A percentile compares a stretch with the other conserved stretches of the same genome.
Conservation (phyloP, 2,329 filamentous ascomycete species). For the Aspergillus jensenii region DNA sequence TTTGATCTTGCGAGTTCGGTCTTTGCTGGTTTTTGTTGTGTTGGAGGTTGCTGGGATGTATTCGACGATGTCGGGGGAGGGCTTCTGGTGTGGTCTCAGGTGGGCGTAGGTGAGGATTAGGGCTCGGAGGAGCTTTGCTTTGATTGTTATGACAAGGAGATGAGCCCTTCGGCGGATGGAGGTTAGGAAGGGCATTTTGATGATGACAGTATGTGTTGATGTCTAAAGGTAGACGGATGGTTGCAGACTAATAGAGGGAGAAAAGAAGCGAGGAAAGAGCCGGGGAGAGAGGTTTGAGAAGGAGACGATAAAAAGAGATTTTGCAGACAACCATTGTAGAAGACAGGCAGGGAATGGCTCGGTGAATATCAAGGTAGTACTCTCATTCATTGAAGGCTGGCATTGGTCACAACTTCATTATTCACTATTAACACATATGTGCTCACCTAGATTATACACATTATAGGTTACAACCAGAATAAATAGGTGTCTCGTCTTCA, state of each 20-base stretch:
- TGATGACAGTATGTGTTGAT: not conserved
- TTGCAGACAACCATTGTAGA: not conserved
- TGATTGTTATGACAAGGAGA: not conserved
- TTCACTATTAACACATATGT: not conserved
- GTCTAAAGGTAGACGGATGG: too few species aligned
- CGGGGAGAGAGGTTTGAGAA: not conserved
- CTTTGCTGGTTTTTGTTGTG: slow-evolving; percentile 15
- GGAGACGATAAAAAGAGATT: not conserved
- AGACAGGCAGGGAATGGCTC: not conserved
- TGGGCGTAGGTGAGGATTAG: not conserved
- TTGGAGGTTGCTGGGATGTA: slow-evolving; percentile 18
- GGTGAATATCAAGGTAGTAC: not conserved
- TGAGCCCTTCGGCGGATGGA: not conserved
- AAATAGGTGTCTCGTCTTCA: too few species aligned
- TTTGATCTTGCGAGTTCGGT: slow-evolving; percentile 21
- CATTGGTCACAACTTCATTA: not conserved
- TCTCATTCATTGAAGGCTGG: not conserved
- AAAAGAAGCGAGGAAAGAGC: not conserved
- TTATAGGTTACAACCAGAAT: too few species aligned
- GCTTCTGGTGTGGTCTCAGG: not conserved
- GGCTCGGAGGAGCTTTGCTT: not conserved
- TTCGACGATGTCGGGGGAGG: slow-evolving; percentile 22
- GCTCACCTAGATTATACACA: not conserved
- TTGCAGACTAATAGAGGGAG: not conserved
- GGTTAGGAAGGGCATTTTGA: slow-evolving; percentile 1